Evolutionary conservation across 2,329 filamentous ascomycete genomes (phyloP).

Genomic region (Grosmannia penicillata): DNA sequence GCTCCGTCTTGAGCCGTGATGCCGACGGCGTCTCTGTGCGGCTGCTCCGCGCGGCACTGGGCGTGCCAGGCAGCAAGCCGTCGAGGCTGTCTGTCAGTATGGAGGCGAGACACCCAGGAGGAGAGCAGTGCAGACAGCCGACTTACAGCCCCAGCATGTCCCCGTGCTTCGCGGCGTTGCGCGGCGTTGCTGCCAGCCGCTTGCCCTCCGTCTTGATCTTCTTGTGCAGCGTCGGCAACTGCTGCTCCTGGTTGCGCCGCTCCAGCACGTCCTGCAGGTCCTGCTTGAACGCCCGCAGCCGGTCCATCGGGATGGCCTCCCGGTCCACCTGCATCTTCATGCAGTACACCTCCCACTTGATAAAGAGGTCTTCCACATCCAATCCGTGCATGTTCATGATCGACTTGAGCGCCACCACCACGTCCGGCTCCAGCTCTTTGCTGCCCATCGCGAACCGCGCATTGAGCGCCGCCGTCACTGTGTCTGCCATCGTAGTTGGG

Average conservation of each 20-base stretch:
- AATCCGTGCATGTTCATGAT: conserved; percentile 76
- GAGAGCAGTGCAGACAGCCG: background rate
- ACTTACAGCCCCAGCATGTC: conserved; percentile 75
- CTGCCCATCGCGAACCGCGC: conserved; percentile 38
- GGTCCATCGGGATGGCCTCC: conserved; percentile 44
- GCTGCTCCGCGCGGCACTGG: conserved; percentile 12
- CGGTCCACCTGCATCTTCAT: conserved; percentile 84
- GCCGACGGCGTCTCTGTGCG: conserved; percentile 28
- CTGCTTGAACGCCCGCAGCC: conserved; percentile 66
- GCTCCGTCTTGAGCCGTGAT: conserved; percentile 28
- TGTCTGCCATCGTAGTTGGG: conserved; percentile 21
- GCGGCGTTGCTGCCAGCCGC: conserved; percentile 46
- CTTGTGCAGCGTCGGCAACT: conserved; percentile 32
- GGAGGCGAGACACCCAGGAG: too few species aligned
- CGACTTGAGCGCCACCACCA: conserved; percentile 67
- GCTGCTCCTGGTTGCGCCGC: conserved; percentile 27
- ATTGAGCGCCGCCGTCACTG: conserved; percentile 25
- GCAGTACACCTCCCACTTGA: conserved; percentile 98
- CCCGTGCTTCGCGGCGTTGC: conserved; percentile 36
- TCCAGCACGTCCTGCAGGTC: conserved; percentile 75
- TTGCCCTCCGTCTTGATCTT: conserved; percentile 39
- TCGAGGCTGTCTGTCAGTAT: conserved; percentile 38
- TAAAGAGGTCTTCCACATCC: conserved; percentile 74
- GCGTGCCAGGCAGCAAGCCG: conserved; percentile 51
- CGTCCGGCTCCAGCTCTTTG: conserved; percentile 56